Evolutionary conservation across 345 rosid species (phyloP), one percentile per base, ranked within the genome.

Genomic region (Brassica cretica): DNA sequence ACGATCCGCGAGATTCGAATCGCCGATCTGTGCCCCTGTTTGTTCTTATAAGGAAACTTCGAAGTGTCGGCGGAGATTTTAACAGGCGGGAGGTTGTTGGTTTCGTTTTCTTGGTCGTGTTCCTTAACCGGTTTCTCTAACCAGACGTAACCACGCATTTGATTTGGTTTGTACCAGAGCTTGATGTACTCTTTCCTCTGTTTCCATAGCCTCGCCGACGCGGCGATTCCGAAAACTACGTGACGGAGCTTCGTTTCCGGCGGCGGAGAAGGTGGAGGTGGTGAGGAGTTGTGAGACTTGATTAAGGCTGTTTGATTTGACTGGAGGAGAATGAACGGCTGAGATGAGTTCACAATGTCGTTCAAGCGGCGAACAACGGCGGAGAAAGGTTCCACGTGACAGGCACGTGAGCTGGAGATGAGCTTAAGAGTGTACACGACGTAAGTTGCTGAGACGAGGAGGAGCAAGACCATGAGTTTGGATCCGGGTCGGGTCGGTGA

Each of bases 11-110:
- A 92, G 78, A 95, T 89, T 80, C 99, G 85, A 25, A 95, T 89
- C 68, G 99, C 99, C 32, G 99, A 95, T 72, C 97, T 81, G 88
- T 95, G 99, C 4, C 99, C 99, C 59, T 95, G 91, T 73, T 78
- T 81, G 83, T 93, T 95, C 32, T 66, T 84, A 77, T 92, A 95
- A 1, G 90, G 81, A 79, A 95, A 95, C 3, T 80, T 67, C 9
- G 98, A 89, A 3, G 99, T 91, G 68, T 93, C 84, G 63, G 88
- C 84, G 72, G 99, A 95, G 82, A 95, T 90, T 80, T 33, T 88
- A 2, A 86, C 73, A 27, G 87, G 88, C 2, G 98, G 99, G 1
- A 95, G 86, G 3, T 65, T 77, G 49, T 62, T 77, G 2, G 15
- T 39, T 24, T 71, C 82, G 69, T 82, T 81, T 21, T 80, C 82